Percentiles rank a stretch among this genome's conserved stretches.
Conservation (phyloP, 2,329 filamentous ascomycete species). For the Endoconidiophora laricicola region DNA sequence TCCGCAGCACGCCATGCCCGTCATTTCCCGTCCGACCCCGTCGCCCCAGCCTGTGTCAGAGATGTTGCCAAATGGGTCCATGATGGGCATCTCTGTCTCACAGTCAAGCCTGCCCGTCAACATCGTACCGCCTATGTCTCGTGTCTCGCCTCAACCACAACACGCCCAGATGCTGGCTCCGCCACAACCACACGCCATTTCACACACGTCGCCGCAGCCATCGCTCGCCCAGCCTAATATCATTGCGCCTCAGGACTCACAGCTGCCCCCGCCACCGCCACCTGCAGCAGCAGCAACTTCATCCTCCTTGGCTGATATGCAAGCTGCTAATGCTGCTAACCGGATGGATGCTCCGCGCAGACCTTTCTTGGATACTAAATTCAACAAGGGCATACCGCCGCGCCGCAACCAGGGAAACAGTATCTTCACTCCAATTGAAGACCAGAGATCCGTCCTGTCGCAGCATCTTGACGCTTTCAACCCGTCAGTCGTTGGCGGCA, state of each 20-base stretch:
- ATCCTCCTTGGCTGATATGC: slow-evolving; percentile 35
- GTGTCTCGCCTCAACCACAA: slow-evolving; percentile 37
- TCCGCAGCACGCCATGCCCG: slow-evolving; percentile 17
- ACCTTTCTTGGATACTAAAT: slow-evolving; percentile 33
- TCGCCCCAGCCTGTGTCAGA: slow-evolving; percentile 34
- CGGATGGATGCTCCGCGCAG: slow-evolving; percentile 23
- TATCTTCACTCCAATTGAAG: slow-evolving; percentile 95
- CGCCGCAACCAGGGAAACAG: slow-evolving; percentile 47
- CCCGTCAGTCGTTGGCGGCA: slow-evolving; percentile 32
- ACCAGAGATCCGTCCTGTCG: slow-evolving; percentile 72
- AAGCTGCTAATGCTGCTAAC: slow-evolving; percentile 29
- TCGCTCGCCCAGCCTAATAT: slow-evolving; percentile 15
- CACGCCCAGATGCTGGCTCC: slow-evolving; percentile 22
- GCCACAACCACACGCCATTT: slow-evolving; percentile 23
- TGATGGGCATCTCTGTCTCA: slow-evolving; percentile 1
- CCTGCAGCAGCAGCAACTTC: slow-evolving; percentile 33
- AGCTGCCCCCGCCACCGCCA: slow-evolving; percentile 23
- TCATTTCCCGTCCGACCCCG: slow-evolving; percentile 34
- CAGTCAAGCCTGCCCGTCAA: neutral
- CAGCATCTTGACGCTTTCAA: slow-evolving; percentile 57
- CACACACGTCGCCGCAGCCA: slow-evolving; percentile 26
- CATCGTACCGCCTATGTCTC: slow-evolving; percentile 23
- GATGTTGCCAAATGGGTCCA: neutral
- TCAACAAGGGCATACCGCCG: slow-evolving; percentile 48
- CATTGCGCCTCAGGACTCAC: slow-evolving; percentile 18